Evolutionary conservation across 495 filamentous ascomycete genomes (phyloP).

Genomic region (Penicillium antarcticum): DNA sequence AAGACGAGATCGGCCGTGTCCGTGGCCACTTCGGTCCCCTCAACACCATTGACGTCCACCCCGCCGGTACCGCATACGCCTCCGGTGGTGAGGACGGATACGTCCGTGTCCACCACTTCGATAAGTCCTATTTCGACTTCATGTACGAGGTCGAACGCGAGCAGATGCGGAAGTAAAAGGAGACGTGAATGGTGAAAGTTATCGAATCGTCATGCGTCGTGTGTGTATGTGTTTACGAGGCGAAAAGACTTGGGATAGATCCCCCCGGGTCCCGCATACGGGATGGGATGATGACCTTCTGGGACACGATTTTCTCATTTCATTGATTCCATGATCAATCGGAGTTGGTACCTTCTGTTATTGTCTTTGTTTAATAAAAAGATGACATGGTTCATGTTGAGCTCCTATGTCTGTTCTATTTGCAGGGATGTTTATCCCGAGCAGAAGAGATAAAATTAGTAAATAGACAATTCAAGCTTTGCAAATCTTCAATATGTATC

Average conservation of each 20-base stretch:
- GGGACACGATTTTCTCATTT: constrained; percentile 41
- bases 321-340: constrained; percentile 47
- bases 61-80: constrained; percentile 84
- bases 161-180: constrained; percentile 43
- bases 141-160: constrained; percentile 94
- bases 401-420: constrained; percentile 14
- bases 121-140: constrained; percentile 98
- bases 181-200: constrained; percentile 9
- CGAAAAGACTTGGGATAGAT: constrained; percentile 27
- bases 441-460: constrained; percentile 21
- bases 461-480: constrained; percentile 31
- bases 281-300: constrained; percentile 34
- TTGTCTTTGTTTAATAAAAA: constrained; percentile 42
- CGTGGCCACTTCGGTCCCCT: constrained; percentile 95
- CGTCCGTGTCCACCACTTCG: constrained; percentile 96
- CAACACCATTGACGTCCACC: constrained; percentile 86
- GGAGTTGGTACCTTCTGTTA: constrained; percentile 44
- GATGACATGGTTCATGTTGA: constrained; percentile 28
- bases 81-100: constrained; percentile 98
- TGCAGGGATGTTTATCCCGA: constrained; percentile 9
- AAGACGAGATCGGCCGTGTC: constrained; percentile 96
- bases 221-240: constrained; percentile 45
- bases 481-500: constrained; percentile 16
- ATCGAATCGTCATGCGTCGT: constrained; percentile 28
- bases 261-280: constrained; percentile 27